Base-by-base conservation (phyloP, 1,139 yeast genomes). In the Citeromyces hawaiiensis region DNA sequence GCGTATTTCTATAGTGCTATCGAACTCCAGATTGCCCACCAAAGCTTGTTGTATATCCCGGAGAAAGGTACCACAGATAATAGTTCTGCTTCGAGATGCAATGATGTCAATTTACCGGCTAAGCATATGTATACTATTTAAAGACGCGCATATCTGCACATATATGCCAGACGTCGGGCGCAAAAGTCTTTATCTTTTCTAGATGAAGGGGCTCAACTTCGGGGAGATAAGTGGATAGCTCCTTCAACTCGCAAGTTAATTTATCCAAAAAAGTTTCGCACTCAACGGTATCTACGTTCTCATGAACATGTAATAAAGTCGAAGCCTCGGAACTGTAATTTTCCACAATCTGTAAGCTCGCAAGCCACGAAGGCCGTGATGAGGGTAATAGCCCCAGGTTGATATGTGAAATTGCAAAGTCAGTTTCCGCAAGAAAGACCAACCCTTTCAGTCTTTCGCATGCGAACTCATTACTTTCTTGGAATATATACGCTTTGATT, bases 151-250 rank as follows among this genome's bases (percentile, higher is more conserved):
- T 59, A 47, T 82, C 94, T 3, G 73, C 66, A 29, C 83, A 83
- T 4, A 81, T 61, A 49, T 85, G 96, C 81, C 85, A 80, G 2
- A 85, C 73, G 39, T 80, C 93, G 0, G 95, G 95, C 0, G 95
- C 94, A 64, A 78, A 86, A 0, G 91, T 82, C 59, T 85, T 85
- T 41, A 86, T 82, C 47, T 64, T 72, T 44, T 79, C 82, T 2
- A 72, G 45, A 44, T 68, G 68, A 2, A 48, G n/a, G 29, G 37
- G 33, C 3, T 11, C 15, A 6, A 33, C 35, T 33, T 33, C 17
- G 19, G n/a, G 11, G 7, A 3, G n/a, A 14, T 15, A 33, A 10
- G 35, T 17, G 7, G 21, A 7, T 6, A 40, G 11, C n/a, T 19
- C 10, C 18, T 35, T 36, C 13, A 55, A 38, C 13, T 43, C 40